Conservation (phyloP, 106 monocot genomes). For the Acorus calamus region DNA sequence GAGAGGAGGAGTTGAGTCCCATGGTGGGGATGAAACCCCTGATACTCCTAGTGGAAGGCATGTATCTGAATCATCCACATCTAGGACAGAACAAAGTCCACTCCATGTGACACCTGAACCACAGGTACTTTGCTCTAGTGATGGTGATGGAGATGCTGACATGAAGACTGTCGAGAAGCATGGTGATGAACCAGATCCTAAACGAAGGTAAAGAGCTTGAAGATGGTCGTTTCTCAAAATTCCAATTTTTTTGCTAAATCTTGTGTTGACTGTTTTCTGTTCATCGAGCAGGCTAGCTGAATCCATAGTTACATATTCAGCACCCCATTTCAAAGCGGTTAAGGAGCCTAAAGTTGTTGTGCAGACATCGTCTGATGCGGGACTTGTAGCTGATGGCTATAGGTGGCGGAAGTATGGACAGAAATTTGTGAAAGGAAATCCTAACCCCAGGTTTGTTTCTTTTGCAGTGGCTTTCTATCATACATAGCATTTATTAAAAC, state of each 20-base stretch:
- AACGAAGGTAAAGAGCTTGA: conserved; percentile 49
- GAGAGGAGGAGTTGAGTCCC: conserved; percentile 8
- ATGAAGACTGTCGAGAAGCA: conserved; percentile 34
- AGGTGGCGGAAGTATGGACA: conserved; percentile 98
- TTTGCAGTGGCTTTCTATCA: neutral
- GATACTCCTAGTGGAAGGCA: conserved; percentile 12
- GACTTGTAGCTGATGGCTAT: conserved; percentile 72
- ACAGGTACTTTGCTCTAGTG: conserved; percentile 74
- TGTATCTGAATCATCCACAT: conserved; percentile 10
- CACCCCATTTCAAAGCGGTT: conserved; percentile 39
- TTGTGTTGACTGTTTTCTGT: neutral
- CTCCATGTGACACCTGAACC: conserved; percentile 23
- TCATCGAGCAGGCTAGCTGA: conserved; percentile 31
- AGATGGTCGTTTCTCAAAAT: neutral
- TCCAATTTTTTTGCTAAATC: conserved; percentile 5
- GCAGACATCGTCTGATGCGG: conserved; percentile 26
- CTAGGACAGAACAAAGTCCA: conserved; percentile 16
- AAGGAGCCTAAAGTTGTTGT: conserved; percentile 74
- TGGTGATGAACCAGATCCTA: conserved; percentile 47
- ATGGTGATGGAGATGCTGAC: conserved; percentile 75
- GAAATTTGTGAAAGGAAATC: conserved; percentile 93
- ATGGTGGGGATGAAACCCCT: conserved; percentile 14
- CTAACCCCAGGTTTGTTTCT: conserved; percentile 69
- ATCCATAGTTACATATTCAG: conserved; percentile 16
- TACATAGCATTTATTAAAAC: too few species aligned